Evolutionary conservation across 352 stramenopile genomes (phyloP).

Genomic region (Phytophthora europaea): DNA sequence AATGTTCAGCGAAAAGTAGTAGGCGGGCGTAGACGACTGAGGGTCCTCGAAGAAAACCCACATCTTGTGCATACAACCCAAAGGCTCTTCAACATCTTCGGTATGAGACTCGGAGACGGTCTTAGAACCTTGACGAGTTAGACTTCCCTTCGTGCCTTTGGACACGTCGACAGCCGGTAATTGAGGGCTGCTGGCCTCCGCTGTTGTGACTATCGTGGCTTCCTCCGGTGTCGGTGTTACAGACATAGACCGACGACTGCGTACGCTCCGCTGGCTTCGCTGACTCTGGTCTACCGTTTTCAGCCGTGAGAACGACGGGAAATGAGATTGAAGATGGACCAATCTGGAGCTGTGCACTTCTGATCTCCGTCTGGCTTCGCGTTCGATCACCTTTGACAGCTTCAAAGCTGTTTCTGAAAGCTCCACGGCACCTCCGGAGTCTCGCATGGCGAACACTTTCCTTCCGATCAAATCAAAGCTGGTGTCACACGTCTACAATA

Average conservation of each 20-base stretch:
- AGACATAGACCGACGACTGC: constrained; percentile 29
- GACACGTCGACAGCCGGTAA: not conserved
- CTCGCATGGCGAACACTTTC: constrained; percentile 12
- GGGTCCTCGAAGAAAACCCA: constrained; percentile 81
- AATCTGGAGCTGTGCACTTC: constrained; percentile 39
- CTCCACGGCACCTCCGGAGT: constrained; percentile 24
- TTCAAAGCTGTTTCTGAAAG: constrained; percentile 71
- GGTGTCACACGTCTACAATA: not conserved
- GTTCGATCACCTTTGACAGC: constrained; percentile 76
- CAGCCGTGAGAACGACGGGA: constrained; percentile 41
- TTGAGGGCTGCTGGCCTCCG: not conserved
- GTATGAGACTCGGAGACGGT: constrained; percentile 3
- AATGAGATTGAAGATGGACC: constrained; percentile 44
- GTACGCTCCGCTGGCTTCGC: constrained; percentile 14
- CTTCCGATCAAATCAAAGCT: not conserved
- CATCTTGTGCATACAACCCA: constrained; percentile 26
- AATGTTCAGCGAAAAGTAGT: constrained; percentile 69
- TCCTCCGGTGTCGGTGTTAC: constrained; percentile 43
- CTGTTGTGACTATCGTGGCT: not conserved
- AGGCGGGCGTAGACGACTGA: constrained; percentile 65
- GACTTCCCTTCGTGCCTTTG: constrained; percentile 3
- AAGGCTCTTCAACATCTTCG: constrained; percentile 15
- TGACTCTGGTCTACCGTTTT: constrained; percentile 15
- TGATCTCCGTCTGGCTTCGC: constrained; percentile 60
- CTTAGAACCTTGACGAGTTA: constrained; percentile 26